Evolutionary conservation across 2,329 filamentous ascomycete genomes (phyloP).

Genomic region (Fusarium algeriense): DNA sequence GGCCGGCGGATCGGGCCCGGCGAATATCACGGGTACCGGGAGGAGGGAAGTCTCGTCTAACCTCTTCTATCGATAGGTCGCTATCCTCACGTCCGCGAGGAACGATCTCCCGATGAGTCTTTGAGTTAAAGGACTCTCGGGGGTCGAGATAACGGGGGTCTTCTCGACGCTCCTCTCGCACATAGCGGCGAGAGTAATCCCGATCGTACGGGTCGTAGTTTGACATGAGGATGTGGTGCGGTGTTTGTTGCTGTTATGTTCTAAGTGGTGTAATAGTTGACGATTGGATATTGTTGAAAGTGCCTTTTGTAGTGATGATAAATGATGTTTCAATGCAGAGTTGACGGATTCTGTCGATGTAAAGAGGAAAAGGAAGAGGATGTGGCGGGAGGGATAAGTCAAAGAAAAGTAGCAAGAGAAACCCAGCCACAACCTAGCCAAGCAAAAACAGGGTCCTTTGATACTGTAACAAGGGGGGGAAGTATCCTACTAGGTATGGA

Average conservation of each 20-base stretch:
- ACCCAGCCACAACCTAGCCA: conserved; percentile 30
- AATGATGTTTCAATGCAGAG: conserved; percentile 2
- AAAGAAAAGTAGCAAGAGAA: conserved; percentile 29
- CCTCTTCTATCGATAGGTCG: conserved; percentile 81
- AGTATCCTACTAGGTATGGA: not conserved
- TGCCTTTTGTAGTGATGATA: not conserved
- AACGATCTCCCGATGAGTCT: conserved; percentile 65
- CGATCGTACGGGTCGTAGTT: conserved; percentile 69
- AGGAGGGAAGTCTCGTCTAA: conserved; percentile 86
- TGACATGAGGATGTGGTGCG: conserved; percentile 49
- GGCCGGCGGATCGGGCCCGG: conserved; percentile 74
- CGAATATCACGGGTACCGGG: conserved; percentile 66
- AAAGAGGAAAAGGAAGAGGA: conserved; percentile 22
- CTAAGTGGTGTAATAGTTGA: conserved; percentile 2
- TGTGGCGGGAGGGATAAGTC: conserved; percentile 23
- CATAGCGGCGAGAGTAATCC: conserved; percentile 64
- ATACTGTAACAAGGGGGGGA: conserved; percentile 26
- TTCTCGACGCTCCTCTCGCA: conserved; percentile 66
- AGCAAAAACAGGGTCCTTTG: conserved; percentile 43
- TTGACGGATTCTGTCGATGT: conserved; percentile 18
- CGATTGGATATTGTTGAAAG: conserved; percentile 1
- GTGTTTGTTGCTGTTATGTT: conserved; percentile 11
- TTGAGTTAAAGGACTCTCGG: conserved; percentile 62
- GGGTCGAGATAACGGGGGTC: conserved; percentile 67
- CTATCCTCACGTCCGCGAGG: conserved; percentile 77